Evolutionary conservation across 176 grass and related monocot species (phyloP).

Genomic region (Sorghum bicolor): DNA sequence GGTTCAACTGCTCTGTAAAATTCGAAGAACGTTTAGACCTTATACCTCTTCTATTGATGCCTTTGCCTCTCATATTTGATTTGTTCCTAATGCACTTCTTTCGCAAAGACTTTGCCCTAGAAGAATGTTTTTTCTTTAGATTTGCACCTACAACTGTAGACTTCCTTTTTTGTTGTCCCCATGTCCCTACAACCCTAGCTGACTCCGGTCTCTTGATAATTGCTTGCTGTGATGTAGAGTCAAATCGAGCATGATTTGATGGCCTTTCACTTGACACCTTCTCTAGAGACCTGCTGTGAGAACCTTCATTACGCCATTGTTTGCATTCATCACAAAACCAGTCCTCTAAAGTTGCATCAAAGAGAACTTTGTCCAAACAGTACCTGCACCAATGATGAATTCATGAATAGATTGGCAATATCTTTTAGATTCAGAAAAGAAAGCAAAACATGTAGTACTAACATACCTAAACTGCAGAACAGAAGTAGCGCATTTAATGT

Average conservation of each 20-base stretch:
- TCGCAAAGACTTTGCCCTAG: not conserved
- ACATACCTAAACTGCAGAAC: not conserved
- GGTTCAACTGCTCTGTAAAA: not conserved
- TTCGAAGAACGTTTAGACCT: not conserved
- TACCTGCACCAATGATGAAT: slow-evolving; percentile 33
- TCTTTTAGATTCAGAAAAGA: not conserved
- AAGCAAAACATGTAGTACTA: not conserved
- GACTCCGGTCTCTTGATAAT: not conserved
- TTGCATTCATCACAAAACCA: slow-evolving; percentile 33
- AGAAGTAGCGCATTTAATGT: not conserved
- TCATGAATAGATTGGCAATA: not conserved
- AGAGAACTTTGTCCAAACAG: slow-evolving; percentile 29
- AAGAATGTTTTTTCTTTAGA: not conserved
- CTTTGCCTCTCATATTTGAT: not conserved
- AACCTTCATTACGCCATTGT: not conserved
- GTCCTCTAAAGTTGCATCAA: slow-evolving; percentile 5
- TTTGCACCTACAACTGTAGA: not conserved
- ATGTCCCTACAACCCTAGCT: not conserved
- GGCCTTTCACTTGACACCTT: slow-evolving; percentile 8
- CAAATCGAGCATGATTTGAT: not conserved
- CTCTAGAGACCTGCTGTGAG: not conserved
- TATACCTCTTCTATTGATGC: not conserved
- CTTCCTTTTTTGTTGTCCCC: not conserved
- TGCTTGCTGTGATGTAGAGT: not conserved
- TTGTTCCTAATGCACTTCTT: not conserved